These are phyloP conservation scores for Fusarium devonianum DNA, from an alignment of 2,329 filamentous ascomycete genomes.

Conservation along the genomic window DNA sequence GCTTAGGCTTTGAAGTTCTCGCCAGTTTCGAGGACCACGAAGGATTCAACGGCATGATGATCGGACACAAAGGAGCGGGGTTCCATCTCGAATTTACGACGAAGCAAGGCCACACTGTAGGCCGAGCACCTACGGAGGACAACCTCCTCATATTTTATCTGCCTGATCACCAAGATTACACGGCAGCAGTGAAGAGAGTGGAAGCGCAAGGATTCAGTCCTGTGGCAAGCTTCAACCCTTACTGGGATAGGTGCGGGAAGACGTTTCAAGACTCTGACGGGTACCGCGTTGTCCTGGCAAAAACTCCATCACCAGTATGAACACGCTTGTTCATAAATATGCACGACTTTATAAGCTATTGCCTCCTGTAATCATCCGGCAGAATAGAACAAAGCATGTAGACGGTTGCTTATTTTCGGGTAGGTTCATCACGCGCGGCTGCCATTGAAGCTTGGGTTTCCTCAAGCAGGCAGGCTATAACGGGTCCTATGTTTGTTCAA, in stretches of 20 bases:
- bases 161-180: slow-evolving; percentile 42
- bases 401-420: no score
- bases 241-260: slow-evolving; percentile 54
- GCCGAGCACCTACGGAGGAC: slow-evolving; percentile 51
- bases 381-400: no score
- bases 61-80: slow-evolving; percentile 47
- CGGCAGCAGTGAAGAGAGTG: slow-evolving; percentile 46
- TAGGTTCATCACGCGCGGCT: no score
- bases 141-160: slow-evolving; percentile 56
- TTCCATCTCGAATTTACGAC: slow-evolving; percentile 56
- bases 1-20: slow-evolving; percentile 49
- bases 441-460: no score
- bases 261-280: slow-evolving; percentile 56
- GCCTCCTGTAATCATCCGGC: no score
- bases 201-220: slow-evolving; percentile 44
- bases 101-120: slow-evolving; percentile 45
- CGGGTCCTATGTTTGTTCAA: no score
- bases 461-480: no score
- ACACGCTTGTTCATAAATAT: no score
- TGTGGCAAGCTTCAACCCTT: slow-evolving; percentile 52
- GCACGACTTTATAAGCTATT: no score
- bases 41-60: slow-evolving; percentile 52
- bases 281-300: slow-evolving; percentile 52
- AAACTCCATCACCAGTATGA: slow-evolving; percentile 27
- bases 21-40: slow-evolving; percentile 47